A percentile compares a stretch with the other conserved stretches of the same genome.
These are phyloP conservation scores for Ceratocystis cubensis DNA, from an alignment of 2,329 filamentous ascomycete species.

Conservation along the genomic window DNA sequence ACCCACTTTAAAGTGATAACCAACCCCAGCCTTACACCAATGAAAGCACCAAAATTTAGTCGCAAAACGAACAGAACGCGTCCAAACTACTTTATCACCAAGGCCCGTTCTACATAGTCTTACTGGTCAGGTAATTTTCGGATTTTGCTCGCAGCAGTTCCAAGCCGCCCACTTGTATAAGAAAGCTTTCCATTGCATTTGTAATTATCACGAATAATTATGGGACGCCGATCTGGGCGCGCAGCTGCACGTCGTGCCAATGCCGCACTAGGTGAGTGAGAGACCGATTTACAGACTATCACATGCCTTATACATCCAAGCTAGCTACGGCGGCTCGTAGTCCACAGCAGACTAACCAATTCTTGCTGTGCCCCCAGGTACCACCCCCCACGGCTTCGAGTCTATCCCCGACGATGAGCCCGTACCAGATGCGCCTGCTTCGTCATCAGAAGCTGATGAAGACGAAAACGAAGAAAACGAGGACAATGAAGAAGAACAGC, in stretches of 20 bases:
- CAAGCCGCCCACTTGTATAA: not conserved
- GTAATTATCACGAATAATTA: not conserved
- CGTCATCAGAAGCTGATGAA: conserved; percentile 24
- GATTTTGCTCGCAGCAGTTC: not conserved
- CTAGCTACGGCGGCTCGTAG: not conserved
- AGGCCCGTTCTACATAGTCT: not conserved
- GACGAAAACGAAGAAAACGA: conserved; percentile 8
- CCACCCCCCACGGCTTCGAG: conserved; percentile 32
- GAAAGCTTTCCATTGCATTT: not conserved
- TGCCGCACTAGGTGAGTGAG: conserved; percentile 39
- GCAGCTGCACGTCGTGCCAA: conserved; percentile 42
- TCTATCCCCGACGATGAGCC: conserved; percentile 31
- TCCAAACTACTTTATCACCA: not conserved
- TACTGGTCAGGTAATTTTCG: not conserved
- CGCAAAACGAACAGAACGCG: not conserved
- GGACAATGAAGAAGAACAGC: conserved; percentile 11
- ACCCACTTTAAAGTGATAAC: not conserved
- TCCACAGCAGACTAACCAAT: not conserved
- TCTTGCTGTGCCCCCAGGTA: conserved; percentile 27
- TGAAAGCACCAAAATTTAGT: not conserved
- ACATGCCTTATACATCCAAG: not conserved
- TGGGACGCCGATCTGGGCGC: conserved; percentile 39
- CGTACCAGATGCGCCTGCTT: conserved; percentile 28
- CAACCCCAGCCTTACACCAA: not conserved
- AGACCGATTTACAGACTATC: not conserved